Evolutionary conservation across 164 flowering plant genomes (phyloP), one percentile per base, ranked within the genome.

Genomic region (Vitis amurensis): DNA sequence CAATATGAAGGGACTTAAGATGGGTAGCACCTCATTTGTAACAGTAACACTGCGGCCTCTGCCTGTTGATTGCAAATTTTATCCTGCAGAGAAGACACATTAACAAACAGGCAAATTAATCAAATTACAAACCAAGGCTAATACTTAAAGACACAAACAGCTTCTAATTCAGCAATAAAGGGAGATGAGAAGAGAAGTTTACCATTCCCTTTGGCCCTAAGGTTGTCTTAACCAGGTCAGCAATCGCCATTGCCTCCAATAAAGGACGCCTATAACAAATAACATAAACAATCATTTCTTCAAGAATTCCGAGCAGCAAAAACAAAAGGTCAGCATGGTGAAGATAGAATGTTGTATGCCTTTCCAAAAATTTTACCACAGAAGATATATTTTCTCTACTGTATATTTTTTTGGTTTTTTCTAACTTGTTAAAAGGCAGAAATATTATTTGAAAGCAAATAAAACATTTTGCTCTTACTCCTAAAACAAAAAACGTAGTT

Each of bases 191-290:
- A 31, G 30, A 19, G 67, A 68, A 69, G 15, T 51, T 52, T 84
- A 95, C 98, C 99, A 95, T 95, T 74, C 99, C 99, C 78, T 93
- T 95, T 0, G 99, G 98, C 15, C 98, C 99, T 37, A 95, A 79
- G n/a, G 99, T 95, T 69, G 97, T 89, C 83, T 95, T 95, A 52
- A 95, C 92, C 85, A 95, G 78, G 78, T 95, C 99, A 64, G 96
- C 93, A 77, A 93, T 90, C 3, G 99, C 98, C 97, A 93, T 86
- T 0, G 97, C 99, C n/a, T 62, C 99, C 99, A 81, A 96, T 68
- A 81, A 93, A 93, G n/a, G 95, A 90, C 23, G 97, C 86, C 99
- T 93, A 69, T 10, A 27, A 13, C 17, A 61, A 14, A 49, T 31
- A 27, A 56, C 1, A 13, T 17, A 62, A 30, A 50, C 51, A 3